Conservation (phyloP, 1,284 basidiomycete species). For the Melampsora larici-populina region DNA sequence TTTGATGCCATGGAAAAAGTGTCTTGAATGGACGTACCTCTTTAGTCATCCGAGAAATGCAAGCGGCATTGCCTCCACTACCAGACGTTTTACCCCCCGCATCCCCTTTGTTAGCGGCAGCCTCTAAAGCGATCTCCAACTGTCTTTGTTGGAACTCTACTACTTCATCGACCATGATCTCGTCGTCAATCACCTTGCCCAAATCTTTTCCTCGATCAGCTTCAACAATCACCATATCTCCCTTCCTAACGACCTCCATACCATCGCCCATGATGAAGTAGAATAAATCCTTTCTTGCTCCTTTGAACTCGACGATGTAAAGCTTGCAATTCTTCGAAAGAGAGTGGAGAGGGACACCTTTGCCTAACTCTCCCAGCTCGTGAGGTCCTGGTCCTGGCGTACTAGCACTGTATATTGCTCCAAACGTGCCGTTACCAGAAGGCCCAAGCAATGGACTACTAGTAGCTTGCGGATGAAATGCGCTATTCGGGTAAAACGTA, state of each 20-base stretch:
- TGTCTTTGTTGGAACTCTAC: slow-evolving; percentile 80
- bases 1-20: background rate
- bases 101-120: slow-evolving; percentile 53
- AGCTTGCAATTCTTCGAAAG: slow-evolving; percentile 80
- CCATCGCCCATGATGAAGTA: slow-evolving; percentile 57
- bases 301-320: slow-evolving; percentile 96
- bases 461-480: slow-evolving; percentile 44
- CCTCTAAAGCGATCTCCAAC: slow-evolving; percentile 49
- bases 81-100: slow-evolving; percentile 46
- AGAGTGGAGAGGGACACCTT: slow-evolving; percentile 77
- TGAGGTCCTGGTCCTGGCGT: slow-evolving; percentile 44
- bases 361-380: slow-evolving; percentile 67
- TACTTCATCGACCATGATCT: slow-evolving; percentile 83
- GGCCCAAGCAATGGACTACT: slow-evolving; percentile 47
- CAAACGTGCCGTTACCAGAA: slow-evolving; percentile 44
- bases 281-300: slow-evolving; percentile 88
- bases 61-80: background rate
- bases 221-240: slow-evolving; percentile 93
- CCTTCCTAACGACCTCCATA: slow-evolving; percentile 58
- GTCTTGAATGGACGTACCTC: slow-evolving; percentile 12
- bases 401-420: background rate
- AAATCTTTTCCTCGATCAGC: slow-evolving; percentile 91
- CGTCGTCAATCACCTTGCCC: slow-evolving; percentile 74
- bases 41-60: slow-evolving; percentile 18
- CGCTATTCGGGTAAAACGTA: background rate